These are phyloP conservation scores for Teratosphaeriaceae sp. DNA, from an alignment of 2,329 filamentous ascomycete genomes.

Conservation along the genomic window DNA sequence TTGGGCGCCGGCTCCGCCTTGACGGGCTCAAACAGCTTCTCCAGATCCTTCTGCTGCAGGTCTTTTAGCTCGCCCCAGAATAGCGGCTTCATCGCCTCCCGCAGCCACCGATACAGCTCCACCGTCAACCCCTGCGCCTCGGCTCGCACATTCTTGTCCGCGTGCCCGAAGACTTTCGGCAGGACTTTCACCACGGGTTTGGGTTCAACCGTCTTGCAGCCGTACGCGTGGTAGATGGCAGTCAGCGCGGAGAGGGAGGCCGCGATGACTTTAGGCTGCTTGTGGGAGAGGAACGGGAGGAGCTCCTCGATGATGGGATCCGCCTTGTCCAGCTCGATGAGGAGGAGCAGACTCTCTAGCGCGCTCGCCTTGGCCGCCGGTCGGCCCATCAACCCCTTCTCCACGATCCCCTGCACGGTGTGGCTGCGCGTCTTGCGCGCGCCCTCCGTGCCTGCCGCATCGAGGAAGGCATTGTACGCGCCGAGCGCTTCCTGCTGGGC, in stretches of 20 bases:
- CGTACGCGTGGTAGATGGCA: slow-evolving; percentile 85
- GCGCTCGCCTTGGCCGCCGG: slow-evolving; percentile 83
- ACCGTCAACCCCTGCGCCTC: slow-evolving; percentile 88
- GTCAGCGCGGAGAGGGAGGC: slow-evolving; percentile 70
- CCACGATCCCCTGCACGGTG: slow-evolving; percentile 72
- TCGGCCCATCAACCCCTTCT: slow-evolving; percentile 87
- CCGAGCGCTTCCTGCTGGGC: slow-evolving; percentile 90
- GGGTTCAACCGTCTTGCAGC: slow-evolving; percentile 88
- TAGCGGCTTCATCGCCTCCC: slow-evolving; percentile 96
- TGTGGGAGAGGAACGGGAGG: slow-evolving; percentile 73
- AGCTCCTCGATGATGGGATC: slow-evolving; percentile 86
- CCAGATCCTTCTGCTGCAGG: slow-evolving; percentile 88
- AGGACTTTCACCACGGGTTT: slow-evolving; percentile 84
- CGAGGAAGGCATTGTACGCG: slow-evolving; percentile 84
- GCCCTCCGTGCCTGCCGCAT: slow-evolving; percentile 77
- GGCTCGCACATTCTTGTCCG: slow-evolving; percentile 95
- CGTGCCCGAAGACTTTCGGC: slow-evolving; percentile 88
- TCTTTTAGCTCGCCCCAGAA: slow-evolving; percentile 96
- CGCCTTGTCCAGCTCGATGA: slow-evolving; percentile 82
- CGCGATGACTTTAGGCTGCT: slow-evolving; percentile 82
- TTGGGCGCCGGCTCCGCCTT: slow-evolving; percentile 83
- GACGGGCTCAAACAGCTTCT: slow-evolving; percentile 88
- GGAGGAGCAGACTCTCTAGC: slow-evolving; percentile 77
- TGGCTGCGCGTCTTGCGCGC: slow-evolving; percentile 59
- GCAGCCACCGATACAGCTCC: slow-evolving; percentile 93